A percentile compares a stretch with the other conserved stretches of the same genome.
Conservation (phyloP, 2,329 filamentous ascomycete species). For the Pseudopithomyces chartarum region DNA sequence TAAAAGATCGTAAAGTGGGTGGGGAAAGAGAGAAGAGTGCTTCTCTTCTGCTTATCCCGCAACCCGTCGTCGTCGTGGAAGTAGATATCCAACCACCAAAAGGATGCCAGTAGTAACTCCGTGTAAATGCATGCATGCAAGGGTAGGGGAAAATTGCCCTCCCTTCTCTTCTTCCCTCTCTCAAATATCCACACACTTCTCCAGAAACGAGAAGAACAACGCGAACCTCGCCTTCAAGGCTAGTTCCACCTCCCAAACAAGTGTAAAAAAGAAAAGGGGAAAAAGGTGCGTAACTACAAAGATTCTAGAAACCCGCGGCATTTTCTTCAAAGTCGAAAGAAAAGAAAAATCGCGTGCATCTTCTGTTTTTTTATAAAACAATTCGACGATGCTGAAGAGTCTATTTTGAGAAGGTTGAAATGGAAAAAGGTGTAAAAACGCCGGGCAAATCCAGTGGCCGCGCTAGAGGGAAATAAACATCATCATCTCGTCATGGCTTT, state of each 20-base stretch:
- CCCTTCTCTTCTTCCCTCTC: not conserved
- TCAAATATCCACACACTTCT: slow-evolving; percentile 8
- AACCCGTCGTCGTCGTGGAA: too few relatives aligned
- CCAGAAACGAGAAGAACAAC: slow-evolving; percentile 8
- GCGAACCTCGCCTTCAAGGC: slow-evolving; percentile 37
- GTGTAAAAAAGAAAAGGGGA: too few relatives aligned
- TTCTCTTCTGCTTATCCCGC: too few relatives aligned
- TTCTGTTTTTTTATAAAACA: too few relatives aligned
- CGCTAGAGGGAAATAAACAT: slow-evolving; percentile 30
- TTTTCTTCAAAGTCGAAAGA: too few relatives aligned
- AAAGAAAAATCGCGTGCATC: too few relatives aligned
- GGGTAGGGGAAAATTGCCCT: too few relatives aligned
- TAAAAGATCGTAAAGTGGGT: too few relatives aligned
- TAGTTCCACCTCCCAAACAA: slow-evolving; percentile 18
- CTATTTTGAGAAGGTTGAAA: slow-evolving; percentile 40
- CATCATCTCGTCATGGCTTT: slow-evolving; percentile 47
- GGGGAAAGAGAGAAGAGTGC: too few relatives aligned
- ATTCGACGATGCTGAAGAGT: slow-evolving; percentile 20
- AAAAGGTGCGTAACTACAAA: slow-evolving; percentile 16
- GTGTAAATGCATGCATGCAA: slow-evolving; percentile 15
- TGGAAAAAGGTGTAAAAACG: too few relatives aligned
- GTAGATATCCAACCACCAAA: not conserved
- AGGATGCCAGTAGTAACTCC: not conserved
- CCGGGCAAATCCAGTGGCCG: slow-evolving; percentile 20
- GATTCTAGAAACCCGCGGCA: slow-evolving; percentile 28